phyloP scores from a whole-genome alignment of 257 asterid genomes.

The Thymus mandschuricus region DNA sequence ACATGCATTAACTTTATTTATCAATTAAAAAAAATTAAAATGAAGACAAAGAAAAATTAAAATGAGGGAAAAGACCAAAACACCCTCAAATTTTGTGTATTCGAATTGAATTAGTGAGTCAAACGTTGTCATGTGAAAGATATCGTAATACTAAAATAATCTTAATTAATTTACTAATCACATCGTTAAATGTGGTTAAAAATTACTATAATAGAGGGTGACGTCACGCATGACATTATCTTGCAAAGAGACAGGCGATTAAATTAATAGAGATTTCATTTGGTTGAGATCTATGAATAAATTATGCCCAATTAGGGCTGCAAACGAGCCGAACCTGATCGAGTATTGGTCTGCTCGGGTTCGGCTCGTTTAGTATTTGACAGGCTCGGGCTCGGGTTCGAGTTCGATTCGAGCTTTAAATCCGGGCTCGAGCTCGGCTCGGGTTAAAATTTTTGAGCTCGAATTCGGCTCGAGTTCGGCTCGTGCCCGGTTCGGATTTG shows the following conservation, averaged over 20 bases:
- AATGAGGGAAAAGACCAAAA: background rate
- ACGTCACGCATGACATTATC: slow-evolving; percentile 56
- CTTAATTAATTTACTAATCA: background rate
- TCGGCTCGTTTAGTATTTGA: no score
- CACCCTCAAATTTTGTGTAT: background rate
- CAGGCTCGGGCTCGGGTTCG: no score
- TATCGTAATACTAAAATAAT: slow-evolving; percentile 19
- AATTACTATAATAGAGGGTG: slow-evolving; percentile 1
- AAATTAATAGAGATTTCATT: background rate
- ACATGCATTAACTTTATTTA: no score
- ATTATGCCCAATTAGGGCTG: no score
- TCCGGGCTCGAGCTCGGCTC: no score
- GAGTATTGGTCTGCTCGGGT: no score
- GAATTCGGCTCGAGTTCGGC: no score
- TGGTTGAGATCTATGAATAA: slow-evolving; percentile 21
- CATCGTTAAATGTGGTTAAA: background rate
- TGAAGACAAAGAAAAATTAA: background rate
- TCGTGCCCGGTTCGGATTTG: no score
- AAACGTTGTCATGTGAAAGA: slow-evolving; percentile 30
- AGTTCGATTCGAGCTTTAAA: no score
- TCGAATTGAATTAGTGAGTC: slow-evolving; percentile 26
- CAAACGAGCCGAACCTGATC: no score
- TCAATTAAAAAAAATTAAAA: no score
- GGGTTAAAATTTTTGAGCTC: no score
- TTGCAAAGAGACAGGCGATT: slow-evolving; percentile 28